Conservation (phyloP, 371 early-diverging fungal genomes). For the Actinomortierella ambigua region DNA sequence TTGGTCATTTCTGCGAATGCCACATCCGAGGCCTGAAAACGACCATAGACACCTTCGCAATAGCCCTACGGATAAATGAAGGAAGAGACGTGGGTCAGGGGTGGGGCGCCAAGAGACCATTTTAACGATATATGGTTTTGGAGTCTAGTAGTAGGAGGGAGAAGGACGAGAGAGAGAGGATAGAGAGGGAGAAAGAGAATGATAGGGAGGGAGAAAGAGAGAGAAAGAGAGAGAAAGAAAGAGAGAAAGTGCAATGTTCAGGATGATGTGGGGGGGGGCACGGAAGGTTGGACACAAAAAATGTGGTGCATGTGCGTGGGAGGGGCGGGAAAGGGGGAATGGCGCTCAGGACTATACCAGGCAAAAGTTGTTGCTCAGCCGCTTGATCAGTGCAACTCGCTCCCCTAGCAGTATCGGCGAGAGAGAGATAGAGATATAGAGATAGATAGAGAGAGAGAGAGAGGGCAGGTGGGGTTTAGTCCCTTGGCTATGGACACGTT, state of each 20-base stretch:
- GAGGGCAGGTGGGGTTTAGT: neutral
- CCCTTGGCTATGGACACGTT: no score
- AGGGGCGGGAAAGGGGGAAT: neutral
- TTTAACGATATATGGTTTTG: no score
- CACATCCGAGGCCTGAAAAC: constrained; percentile 60
- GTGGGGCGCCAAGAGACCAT: no score
- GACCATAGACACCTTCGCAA: constrained; percentile 63
- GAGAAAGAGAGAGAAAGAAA: neutral
- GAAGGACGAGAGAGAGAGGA: no score
- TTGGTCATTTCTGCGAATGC: constrained; percentile 55
- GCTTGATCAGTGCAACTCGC: constrained; percentile 28
- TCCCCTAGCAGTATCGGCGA: constrained; percentile 18
- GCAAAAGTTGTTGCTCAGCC: constrained; percentile 23
- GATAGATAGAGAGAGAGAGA: neutral
- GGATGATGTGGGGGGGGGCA: no score
- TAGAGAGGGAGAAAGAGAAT: neutral
- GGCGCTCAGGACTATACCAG: constrained; percentile 32
- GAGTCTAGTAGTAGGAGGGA: no score
- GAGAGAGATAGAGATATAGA: constrained; percentile 3
- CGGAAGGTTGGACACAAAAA: constrained; percentile 67
- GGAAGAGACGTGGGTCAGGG: no score
- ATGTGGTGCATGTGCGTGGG: no score
- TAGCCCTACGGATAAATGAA: constrained; percentile 48
- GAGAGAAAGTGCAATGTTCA: no score
- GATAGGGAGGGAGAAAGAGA: constrained; percentile 1